Percentiles rank a stretch among this genome's conserved stretches.
These are phyloP conservation scores for Nissolia schottii DNA, from an alignment of 306 rosid species.

Conservation along the genomic window DNA sequence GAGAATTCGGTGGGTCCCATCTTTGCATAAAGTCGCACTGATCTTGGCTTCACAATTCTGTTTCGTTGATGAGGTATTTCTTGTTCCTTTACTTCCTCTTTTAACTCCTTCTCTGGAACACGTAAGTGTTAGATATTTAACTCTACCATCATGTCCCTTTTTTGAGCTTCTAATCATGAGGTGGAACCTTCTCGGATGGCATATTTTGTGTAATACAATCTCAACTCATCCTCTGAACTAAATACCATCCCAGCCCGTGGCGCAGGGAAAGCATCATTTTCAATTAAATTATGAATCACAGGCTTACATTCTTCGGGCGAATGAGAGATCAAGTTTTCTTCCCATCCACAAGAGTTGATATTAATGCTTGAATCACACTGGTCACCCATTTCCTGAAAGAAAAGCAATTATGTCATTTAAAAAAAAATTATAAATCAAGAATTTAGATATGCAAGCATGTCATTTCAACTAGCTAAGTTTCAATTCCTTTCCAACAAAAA, in stretches of 20 bases:
- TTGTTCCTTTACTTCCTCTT: neutral
- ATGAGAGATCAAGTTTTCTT: neutral
- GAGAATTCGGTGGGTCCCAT: slow-evolving; percentile 16
- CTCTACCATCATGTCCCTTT: slow-evolving; percentile 21
- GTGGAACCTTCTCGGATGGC: slow-evolving; percentile 22
- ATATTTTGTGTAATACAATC: slow-evolving; percentile 20
- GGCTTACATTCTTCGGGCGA: neutral
- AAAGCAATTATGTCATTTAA: neutral
- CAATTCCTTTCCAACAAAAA: neutral
- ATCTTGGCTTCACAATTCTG: slow-evolving; percentile 26
- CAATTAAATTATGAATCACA: neutral
- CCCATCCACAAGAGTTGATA: neutral
- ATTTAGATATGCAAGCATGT: neutral
- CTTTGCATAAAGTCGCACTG: slow-evolving; percentile 9
- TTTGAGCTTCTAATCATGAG: slow-evolving; percentile 25
- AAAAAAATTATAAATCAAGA: neutral
- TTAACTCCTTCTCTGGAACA: slow-evolving; percentile 12
- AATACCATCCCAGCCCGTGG: slow-evolving; percentile 29
- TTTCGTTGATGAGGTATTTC: slow-evolving; percentile 1
- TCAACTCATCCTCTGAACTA: slow-evolving; percentile 29
- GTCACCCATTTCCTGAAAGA: slow-evolving; percentile 22
- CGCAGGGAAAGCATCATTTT: slow-evolving; percentile 1
- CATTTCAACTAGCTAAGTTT: neutral
- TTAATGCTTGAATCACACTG: neutral
- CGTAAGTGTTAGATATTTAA: slow-evolving; percentile 25